phyloP scores from a whole-genome alignment of 441 rosid genomes.

The Omphalea diandra region DNA sequence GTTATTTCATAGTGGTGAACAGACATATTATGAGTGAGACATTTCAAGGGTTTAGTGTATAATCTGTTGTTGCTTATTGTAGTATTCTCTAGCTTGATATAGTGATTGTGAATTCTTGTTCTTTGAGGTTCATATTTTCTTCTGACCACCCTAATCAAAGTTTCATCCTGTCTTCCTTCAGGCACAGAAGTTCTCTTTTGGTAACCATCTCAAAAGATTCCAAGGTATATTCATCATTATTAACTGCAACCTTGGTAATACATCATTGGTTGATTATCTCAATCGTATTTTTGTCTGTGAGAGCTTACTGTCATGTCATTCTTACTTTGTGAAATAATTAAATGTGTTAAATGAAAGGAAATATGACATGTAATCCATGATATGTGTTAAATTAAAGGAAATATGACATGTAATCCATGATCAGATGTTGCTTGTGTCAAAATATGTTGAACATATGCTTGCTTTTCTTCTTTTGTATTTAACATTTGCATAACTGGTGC shows the following conservation, averaged over 20 bases:
- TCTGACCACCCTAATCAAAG: slow-evolving; percentile 2
- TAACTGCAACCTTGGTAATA: neutral
- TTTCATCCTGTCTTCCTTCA: slow-evolving; percentile 26
- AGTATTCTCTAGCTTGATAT: slow-evolving; percentile 4
- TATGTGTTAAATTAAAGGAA: too few relatives aligned
- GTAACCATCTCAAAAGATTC: slow-evolving; percentile 57
- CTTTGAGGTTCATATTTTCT: neutral
- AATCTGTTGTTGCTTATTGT: neutral
- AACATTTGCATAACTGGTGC: neutral
- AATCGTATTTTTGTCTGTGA: neutral
- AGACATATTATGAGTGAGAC: neutral
- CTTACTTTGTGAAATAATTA: neutral
- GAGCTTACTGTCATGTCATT: neutral
- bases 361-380: too few relatives aligned
- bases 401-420: neutral
- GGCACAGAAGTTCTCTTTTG: slow-evolving; percentile 57
- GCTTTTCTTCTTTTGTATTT: neutral
- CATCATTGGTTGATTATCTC: neutral
- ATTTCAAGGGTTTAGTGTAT: neutral
- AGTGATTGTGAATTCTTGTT: neutral
- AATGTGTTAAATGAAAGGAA: neutral
- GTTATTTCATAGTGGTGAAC: neutral
- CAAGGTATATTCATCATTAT: slow-evolving; percentile 40
- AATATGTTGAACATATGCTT: neutral
- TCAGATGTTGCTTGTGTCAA: neutral